A percentile compares a stretch with the other conserved stretches of the same genome.
Conservation (phyloP, 805 yeast genomes). For the Vanderwaltozyma tropicalis region DNA sequence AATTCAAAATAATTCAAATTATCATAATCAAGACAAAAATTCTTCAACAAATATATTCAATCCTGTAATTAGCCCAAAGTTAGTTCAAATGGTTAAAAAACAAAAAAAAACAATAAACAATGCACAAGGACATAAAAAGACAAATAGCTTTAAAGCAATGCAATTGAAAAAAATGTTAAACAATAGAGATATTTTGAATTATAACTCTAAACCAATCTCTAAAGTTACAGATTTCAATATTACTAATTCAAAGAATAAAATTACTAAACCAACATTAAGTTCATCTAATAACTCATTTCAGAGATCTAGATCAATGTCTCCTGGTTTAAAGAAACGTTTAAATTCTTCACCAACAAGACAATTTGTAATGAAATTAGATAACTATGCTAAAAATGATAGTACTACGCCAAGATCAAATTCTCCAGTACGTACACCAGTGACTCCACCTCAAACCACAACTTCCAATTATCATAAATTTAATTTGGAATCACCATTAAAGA, state of each 20-base stretch:
- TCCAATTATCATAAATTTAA: constrained; percentile 16
- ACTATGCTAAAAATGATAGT: constrained; percentile 1
- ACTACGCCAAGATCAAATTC: constrained; percentile 4
- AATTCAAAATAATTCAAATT: background rate
- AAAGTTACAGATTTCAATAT: background rate
- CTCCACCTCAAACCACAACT: constrained; percentile 4
- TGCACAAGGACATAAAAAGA: constrained; percentile 23
- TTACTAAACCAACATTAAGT: too few species aligned
- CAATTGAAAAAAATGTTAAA: constrained; percentile 25
- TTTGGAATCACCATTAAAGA: constrained; percentile 12
- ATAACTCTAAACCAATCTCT: background rate
- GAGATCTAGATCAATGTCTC: constrained; percentile 5
- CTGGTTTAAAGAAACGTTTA: background rate
- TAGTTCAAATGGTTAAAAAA: constrained; percentile 24
- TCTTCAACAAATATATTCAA: constrained; percentile 8
- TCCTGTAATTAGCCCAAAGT: constrained; percentile 20
- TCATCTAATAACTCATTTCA: too few species aligned
- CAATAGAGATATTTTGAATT: constrained; percentile 20
- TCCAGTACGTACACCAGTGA: constrained; percentile 2
- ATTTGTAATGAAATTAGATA: constrained; percentile 10
- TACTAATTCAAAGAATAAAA: background rate
- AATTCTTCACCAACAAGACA: constrained; percentile 11
- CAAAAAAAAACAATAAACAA: too few species aligned
- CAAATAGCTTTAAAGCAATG: constrained; percentile 29
- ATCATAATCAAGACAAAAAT: background rate